phyloP scores from a whole-genome alignment of 2,329 filamentous ascomycete genomes.

The Fusarium pseudoanthophilum region DNA sequence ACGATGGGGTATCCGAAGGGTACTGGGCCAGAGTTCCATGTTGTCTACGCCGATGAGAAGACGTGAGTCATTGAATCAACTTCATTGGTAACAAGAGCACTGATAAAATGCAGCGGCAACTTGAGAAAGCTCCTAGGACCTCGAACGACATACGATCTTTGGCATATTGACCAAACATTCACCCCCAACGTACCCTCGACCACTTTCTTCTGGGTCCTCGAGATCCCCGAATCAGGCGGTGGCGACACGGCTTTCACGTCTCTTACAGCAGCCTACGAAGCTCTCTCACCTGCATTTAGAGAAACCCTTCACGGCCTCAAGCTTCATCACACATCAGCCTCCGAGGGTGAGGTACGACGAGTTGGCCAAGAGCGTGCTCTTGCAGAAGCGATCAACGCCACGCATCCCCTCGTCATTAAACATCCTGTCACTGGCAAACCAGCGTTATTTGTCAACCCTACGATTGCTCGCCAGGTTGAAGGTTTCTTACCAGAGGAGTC shows the following conservation, averaged over 20 bases:
- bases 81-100: rapidly evolving
- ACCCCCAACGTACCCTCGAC: conserved; percentile 47
- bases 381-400: conserved; percentile 45
- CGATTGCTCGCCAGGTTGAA: conserved; percentile 44
- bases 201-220: conserved; percentile 50
- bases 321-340: conserved; percentile 42
- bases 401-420: conserved; percentile 44
- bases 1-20: conserved; percentile 48
- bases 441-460: conserved; percentile 45
- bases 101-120: conserved; percentile 33
- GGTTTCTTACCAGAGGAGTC: conserved; percentile 48
- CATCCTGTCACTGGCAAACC: conserved; percentile 46
- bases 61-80: conserved; percentile 34
- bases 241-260: conserved; percentile 48
- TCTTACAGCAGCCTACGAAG: conserved; percentile 45
- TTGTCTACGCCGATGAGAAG: conserved; percentile 48
- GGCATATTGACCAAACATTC: conserved; percentile 50
- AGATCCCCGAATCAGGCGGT: conserved; percentile 41
- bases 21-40: conserved; percentile 48
- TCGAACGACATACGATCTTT: conserved; percentile 45
- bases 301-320: conserved; percentile 10
- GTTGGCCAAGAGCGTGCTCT: conserved; percentile 44
- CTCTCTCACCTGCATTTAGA: conserved; percentile 44
- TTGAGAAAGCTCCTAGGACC: conserved; percentile 44
- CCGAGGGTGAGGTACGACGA: conserved; percentile 45